These are phyloP conservation scores for Alternaria ethzedia DNA, from an alignment of 2,329 filamentous ascomycete species.

Conservation along the genomic window DNA sequence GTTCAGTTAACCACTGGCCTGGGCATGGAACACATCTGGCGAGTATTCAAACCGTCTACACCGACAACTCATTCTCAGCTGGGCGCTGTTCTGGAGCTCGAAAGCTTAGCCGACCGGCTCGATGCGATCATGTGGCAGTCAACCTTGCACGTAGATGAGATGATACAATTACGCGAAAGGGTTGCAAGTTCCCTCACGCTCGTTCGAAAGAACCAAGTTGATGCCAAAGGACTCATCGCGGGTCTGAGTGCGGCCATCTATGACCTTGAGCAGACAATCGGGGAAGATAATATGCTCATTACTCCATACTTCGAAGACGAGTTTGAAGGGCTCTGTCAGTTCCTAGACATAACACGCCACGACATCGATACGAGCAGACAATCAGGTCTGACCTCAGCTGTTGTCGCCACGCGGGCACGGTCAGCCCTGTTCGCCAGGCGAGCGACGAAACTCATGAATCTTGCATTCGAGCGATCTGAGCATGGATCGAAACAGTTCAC, in stretches of 20 bases:
- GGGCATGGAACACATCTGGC: conserved; percentile 83
- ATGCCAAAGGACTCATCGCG: conserved; percentile 37
- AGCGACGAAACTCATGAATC: conserved; percentile 36
- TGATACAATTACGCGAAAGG: conserved; percentile 44
- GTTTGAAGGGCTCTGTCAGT: conserved; percentile 49
- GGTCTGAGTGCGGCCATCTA: conserved; percentile 36
- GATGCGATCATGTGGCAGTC: conserved; percentile 51
- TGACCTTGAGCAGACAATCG: conserved; percentile 38
- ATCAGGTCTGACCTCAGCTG: conserved; percentile 5
- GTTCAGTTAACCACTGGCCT: conserved; percentile 78
- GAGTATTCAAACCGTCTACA: conserved; percentile 68
- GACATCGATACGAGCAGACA: conserved; percentile 8
- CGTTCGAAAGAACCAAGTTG: conserved; percentile 36
- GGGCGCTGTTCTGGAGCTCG: conserved; percentile 49
- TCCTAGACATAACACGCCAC: conserved; percentile 36
- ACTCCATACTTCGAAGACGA: conserved; percentile 46
- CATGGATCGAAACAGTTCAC: conserved; percentile 26
- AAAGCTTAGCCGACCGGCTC: conserved; percentile 55
- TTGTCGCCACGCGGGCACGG: conserved; percentile 30
- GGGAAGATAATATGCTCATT: conserved; percentile 31
- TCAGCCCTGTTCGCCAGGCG: conserved; percentile 45
- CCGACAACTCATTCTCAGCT: conserved; percentile 50
- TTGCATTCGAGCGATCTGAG: conserved; percentile 12
- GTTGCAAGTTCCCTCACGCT: conserved; percentile 43
- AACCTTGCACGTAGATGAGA: conserved; percentile 38